A percentile compares a stretch with the other conserved stretches of the same genome.
phyloP scores from a whole-genome alignment of 495 filamentous ascomycete genomes.

The Daldinia concentrica region DNA sequence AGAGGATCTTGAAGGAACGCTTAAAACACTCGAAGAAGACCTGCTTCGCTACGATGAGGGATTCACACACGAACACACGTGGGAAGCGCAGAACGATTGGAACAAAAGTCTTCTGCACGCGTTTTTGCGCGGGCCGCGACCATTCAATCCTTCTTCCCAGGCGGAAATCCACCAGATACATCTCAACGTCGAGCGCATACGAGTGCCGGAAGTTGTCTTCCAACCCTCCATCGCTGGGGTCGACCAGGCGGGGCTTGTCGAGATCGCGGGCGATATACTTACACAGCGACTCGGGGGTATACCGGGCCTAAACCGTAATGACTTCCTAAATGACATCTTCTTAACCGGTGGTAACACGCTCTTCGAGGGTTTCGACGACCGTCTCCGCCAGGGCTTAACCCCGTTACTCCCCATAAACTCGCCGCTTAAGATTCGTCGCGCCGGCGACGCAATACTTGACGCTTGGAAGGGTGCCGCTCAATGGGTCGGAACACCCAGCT shows the following conservation, averaged over 20 bases:
- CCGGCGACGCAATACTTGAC: slow-evolving; percentile 79
- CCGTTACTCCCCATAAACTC: slow-evolving; percentile 76
- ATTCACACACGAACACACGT: slow-evolving; percentile 89
- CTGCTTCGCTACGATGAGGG: slow-evolving; percentile 85
- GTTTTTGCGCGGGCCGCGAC: slow-evolving; percentile 85
- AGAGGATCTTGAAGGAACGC: slow-evolving; percentile 77
- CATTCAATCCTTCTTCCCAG: slow-evolving; percentile 82
- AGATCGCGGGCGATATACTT: slow-evolving; percentile 87
- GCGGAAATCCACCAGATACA: slow-evolving; percentile 88
- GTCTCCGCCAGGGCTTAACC: slow-evolving; percentile 75
- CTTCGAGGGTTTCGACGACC: slow-evolving; percentile 86
- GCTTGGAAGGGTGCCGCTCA: slow-evolving; percentile 91
- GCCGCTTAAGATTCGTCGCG: slow-evolving; percentile 70
- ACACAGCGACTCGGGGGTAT: slow-evolving; percentile 73
- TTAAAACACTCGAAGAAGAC: slow-evolving; percentile 81
- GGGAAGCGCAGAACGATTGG: slow-evolving; percentile 94
- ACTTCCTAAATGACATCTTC: slow-evolving; percentile 85
- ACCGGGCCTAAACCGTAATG: slow-evolving; percentile 63
- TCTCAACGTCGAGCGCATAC: slow-evolving; percentile 95
- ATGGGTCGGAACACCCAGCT: slow-evolving; percentile 68
- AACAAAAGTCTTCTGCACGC: slow-evolving; percentile 88
- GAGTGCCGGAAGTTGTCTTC: slow-evolving; percentile 94
- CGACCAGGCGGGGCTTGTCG: slow-evolving; percentile 91
- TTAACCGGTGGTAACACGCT: slow-evolving; percentile 92
- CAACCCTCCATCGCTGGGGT: slow-evolving; percentile 91